Base-by-base conservation (phyloP, 2,329 filamentous ascomycete species). In the Aspergillus sergii region DNA sequence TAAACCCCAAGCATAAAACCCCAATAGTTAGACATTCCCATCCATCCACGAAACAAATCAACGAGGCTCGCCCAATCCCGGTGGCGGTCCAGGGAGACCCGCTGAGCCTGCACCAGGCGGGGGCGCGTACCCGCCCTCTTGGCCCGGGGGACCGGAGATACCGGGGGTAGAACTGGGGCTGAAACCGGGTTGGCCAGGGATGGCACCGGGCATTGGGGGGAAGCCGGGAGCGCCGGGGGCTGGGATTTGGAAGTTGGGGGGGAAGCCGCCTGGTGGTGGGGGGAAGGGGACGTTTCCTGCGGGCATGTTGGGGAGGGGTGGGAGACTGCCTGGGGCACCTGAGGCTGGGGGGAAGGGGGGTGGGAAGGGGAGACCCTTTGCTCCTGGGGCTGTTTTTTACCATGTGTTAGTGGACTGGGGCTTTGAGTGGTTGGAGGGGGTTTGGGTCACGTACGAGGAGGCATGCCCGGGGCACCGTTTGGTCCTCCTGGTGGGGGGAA, bases 301-400 rank as follows among this genome's bases (percentile, higher is more conserved):
- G 53, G 80, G 80, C 75, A 80, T 76, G 64, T 78, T 77, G 54
- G 76, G 76, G 57, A 78, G 67, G 12, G 73, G 72, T 50, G 74
- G 73, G 54, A 81, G 64, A 68, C 73, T 72, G 28, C 74, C 75
- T 48, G 75, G 76, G 36, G 64, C 75, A 69, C 68, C 81, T 55
- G 73, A 61, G 39, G 72, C 64, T 57, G 72, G 69, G n/a, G 74
- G 71, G 55, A 73, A 70, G 12, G 79, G 81, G 9, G 84, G 84
- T 5, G 84, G 85, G 65, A 87, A 84, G 46, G 81, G 84, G 56
- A 80, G 81, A 59, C 85, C 84, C 69, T 84, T 82, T 60, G 82
- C 84, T 63, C 82, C 85, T 48, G 86, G 86, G 64, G 85, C 84
- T 84, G 73, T 71, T 83, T 73, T 70, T 41, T n/a, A 41, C 19